Percentiles rank a stretch among this genome's conserved stretches.
Evolutionary conservation across 306 rosid genomes (phyloP).

Genomic region (Boehmeria nivea): DNA sequence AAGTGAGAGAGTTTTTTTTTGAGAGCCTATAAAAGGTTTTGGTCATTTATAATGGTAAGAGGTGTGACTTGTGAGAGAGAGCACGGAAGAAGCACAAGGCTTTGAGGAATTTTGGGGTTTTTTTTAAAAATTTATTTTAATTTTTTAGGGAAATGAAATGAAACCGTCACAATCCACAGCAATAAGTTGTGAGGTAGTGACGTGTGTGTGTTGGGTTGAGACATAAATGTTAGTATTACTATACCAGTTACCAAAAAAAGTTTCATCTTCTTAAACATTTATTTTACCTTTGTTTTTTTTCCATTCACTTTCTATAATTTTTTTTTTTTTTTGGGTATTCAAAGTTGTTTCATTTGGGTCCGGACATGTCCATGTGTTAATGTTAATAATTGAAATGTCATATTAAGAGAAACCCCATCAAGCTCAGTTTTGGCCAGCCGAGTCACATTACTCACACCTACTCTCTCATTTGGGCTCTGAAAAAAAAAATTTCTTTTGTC

Average conservation of each 20-base stretch:
- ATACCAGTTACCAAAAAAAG: no score
- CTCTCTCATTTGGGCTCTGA: conserved; percentile 2
- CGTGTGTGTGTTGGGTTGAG: conserved; percentile 44
- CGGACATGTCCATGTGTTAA: conserved; percentile 60
- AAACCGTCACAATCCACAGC: conserved; percentile 50
- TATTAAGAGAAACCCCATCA: conserved; percentile 29
- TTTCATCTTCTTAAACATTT: background rate
- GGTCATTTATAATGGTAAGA: conserved; percentile 17
- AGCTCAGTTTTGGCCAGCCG: conserved; percentile 18
- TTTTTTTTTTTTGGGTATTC: background rate
- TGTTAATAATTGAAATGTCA: conserved; percentile 43
- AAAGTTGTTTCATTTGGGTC: conserved; percentile 6
- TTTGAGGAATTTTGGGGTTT: conserved; percentile 1
- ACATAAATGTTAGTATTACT: conserved; percentile 35
- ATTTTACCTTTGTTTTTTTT: no score
- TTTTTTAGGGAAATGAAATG: conserved; percentile 19
- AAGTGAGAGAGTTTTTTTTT: background rate
- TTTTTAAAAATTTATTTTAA: background rate
- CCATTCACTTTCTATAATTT: no score
- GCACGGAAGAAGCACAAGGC: conserved; percentile 23
- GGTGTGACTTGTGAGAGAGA: background rate
- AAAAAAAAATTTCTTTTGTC: background rate
- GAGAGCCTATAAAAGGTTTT: background rate
- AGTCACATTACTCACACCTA: conserved; percentile 18
- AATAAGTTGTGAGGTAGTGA: conserved; percentile 42